Evolutionary conservation across 2,329 filamentous ascomycete species (phyloP).

Genomic region (Alternaria gaisen): DNA sequence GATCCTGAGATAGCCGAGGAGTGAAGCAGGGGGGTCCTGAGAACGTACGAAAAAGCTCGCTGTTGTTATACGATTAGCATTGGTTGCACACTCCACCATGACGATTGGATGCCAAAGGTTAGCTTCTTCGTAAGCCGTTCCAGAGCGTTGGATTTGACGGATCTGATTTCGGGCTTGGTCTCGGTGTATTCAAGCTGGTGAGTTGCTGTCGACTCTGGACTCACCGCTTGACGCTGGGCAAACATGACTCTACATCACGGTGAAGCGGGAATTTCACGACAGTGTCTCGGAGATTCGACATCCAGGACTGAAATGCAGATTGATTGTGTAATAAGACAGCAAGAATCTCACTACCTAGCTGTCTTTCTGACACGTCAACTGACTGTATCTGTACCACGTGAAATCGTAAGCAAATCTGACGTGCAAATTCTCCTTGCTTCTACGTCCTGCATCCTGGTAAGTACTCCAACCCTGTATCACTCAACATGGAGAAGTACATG

Average conservation of each 20-base stretch:
- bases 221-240: slow-evolving; percentile 3
- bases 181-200: neutral
- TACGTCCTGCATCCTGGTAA: neutral
- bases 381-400: neutral
- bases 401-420: neutral
- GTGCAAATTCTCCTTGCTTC: neutral
- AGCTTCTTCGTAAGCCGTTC: neutral
- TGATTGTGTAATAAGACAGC: neutral
- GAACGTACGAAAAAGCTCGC: neutral
- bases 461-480: neutral
- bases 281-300: neutral
- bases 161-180: neutral
- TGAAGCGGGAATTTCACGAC: neutral
- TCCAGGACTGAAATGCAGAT: too few relatives aligned
- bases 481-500: neutral
- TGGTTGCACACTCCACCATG: neutral
- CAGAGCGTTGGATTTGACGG: neutral
- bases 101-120: neutral
- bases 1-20: neutral
- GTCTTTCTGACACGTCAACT: neutral
- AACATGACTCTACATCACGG: neutral
- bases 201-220: neutral
- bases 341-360: neutral
- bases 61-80: neutral
- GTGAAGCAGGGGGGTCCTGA: neutral